Conservation (phyloP, 2,329 filamentous ascomycete species). For the Pseudogymnoascus sp. region DNA sequence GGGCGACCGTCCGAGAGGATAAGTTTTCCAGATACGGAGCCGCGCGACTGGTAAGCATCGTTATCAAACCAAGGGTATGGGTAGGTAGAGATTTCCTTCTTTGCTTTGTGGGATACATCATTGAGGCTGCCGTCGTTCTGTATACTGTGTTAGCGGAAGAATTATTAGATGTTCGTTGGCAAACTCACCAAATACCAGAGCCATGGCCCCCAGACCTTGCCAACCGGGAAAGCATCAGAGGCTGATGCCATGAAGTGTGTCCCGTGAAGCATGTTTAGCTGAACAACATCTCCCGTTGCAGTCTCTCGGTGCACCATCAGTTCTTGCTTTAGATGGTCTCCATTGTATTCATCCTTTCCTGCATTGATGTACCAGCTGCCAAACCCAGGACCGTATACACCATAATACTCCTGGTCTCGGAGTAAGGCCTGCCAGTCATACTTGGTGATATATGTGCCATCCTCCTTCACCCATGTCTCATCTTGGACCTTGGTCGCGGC, state of each 20-base stretch:
- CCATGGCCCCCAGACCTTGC: constrained; percentile 37
- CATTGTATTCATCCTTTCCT: constrained; percentile 44
- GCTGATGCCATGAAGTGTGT: constrained; percentile 36
- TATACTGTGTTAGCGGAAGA: background rate
- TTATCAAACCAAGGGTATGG: constrained; percentile 42
- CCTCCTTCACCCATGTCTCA: constrained; percentile 41
- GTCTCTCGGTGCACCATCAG: constrained; percentile 44
- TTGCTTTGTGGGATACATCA: constrained; percentile 33
- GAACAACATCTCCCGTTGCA: constrained; percentile 40
- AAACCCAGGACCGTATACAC: constrained; percentile 40
- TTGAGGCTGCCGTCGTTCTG: constrained; percentile 38
- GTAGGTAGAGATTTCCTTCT: constrained; percentile 36
- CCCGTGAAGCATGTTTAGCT: constrained; percentile 46
- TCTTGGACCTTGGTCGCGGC: constrained; percentile 42
- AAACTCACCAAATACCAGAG: constrained; percentile 31
- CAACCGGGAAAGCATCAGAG: constrained; percentile 30
- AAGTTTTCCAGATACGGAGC: constrained; percentile 36
- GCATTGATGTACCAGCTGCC: constrained; percentile 44
- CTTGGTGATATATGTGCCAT: constrained; percentile 37
- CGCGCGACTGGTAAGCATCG: constrained; percentile 39
- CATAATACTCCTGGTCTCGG: constrained; percentile 36
- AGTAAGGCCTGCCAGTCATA: constrained; percentile 34
- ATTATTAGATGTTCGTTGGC: background rate
- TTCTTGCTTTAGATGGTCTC: constrained; percentile 44
- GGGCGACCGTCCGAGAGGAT: constrained; percentile 39